Conservation (phyloP, 179 eudicot genomes). For the Carnegiea gigantea region DNA sequence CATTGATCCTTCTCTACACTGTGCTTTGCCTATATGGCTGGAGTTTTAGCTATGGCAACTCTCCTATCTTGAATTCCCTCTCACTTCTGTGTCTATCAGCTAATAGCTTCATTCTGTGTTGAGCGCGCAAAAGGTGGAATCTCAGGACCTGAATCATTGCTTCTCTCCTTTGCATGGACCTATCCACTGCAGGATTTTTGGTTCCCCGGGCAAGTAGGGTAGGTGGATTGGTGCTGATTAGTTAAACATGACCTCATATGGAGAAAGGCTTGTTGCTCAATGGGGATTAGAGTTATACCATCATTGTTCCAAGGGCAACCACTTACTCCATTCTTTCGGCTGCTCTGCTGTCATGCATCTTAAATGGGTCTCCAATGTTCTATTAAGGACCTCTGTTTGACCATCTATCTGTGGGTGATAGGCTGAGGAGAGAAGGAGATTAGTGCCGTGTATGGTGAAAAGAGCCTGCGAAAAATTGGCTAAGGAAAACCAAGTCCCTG, state of each 20-base stretch:
- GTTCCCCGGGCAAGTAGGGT: too few species aligned
- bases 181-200: too few species aligned
- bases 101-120: too few species aligned
- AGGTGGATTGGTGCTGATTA: background rate
- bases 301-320: constrained; percentile 14
- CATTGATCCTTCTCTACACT: too few species aligned
- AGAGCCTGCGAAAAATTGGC: constrained; percentile 1
- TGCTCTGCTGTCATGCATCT: constrained; percentile 1
- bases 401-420: constrained; percentile 3
- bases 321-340: background rate
- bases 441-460: background rate
- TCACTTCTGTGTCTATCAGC: too few species aligned
- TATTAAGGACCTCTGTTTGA: constrained; percentile 3
- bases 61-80: too few species aligned
- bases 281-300: constrained; percentile 20
- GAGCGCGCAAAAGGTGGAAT: too few species aligned
- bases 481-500: constrained; percentile 7
- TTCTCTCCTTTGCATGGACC: too few species aligned
- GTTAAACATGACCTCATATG: background rate
- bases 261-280: background rate
- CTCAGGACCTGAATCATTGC: too few species aligned
- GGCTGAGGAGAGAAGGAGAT: background rate
- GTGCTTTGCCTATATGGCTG: too few species aligned
- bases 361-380: background rate
- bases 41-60: too few species aligned